phyloP scores from a whole-genome alignment of 805 yeast genomes.

The Monosporozyma unispora region DNA sequence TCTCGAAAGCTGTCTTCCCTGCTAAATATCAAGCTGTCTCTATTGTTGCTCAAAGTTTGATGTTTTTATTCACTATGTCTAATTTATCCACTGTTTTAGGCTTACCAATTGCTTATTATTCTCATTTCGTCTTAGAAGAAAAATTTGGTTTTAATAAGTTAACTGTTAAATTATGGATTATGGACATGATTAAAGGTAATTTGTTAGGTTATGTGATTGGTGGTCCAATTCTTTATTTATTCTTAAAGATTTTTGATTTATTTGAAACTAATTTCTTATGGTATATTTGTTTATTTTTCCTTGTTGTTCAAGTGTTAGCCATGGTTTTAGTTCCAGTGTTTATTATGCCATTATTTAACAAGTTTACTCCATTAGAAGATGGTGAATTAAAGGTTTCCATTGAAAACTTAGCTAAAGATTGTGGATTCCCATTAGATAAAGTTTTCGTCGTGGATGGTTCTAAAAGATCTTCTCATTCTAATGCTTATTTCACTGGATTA shows the following conservation, averaged over 20 bases:
- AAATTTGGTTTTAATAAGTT: slow-evolving; percentile 87
- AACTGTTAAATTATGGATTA: slow-evolving; percentile 61
- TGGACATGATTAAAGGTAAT: slow-evolving; percentile 59
- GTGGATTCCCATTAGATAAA: slow-evolving; percentile 79
- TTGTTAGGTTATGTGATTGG: slow-evolving; percentile 50
- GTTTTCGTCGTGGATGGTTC: slow-evolving; percentile 94
- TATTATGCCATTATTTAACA: slow-evolving; percentile 89
- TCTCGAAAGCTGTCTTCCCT: slow-evolving; percentile 26
- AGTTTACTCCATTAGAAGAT: slow-evolving; percentile 78
- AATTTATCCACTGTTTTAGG: slow-evolving; percentile 43
- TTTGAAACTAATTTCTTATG: slow-evolving; percentile 76
- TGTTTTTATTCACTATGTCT: slow-evolving; percentile 47
- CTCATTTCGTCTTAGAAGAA: slow-evolving; percentile 84
- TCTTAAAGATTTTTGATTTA: slow-evolving; percentile 71
- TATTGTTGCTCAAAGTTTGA: slow-evolving; percentile 61
- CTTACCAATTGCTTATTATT: slow-evolving; percentile 66
- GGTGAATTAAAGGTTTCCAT: slow-evolving; percentile 81
- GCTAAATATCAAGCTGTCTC: slow-evolving; percentile 36
- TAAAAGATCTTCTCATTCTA: slow-evolving; percentile 89
- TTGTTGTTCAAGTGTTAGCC: slow-evolving; percentile 61
- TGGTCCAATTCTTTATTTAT: slow-evolving; percentile 61
- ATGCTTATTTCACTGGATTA: slow-evolving; percentile 91
- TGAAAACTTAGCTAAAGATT: slow-evolving; percentile 64
- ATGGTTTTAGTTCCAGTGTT: slow-evolving; percentile 74
- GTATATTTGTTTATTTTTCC: slow-evolving; percentile 65